These are phyloP conservation scores for Geotrichum fermentans DNA, from an alignment of 1,139 yeast genomes.

Conservation along the genomic window DNA sequence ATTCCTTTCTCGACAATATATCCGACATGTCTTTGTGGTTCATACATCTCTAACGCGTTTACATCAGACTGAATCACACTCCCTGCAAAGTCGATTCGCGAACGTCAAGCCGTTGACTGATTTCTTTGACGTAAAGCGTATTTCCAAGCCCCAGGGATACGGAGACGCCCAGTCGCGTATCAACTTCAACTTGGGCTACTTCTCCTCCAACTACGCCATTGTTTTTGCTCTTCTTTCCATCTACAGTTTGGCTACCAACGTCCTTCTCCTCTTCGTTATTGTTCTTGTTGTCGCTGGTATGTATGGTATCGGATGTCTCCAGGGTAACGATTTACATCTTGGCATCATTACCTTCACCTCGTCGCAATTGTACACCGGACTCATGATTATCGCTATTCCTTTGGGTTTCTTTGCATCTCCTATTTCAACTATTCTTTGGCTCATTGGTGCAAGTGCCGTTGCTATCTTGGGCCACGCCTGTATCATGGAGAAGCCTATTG, in stretches of 20 bases:
- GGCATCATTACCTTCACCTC: conserved; percentile 50
- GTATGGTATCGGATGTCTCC: conserved; percentile 68
- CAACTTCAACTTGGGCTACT: conserved; percentile 79
- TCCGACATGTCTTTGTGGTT: not conserved
- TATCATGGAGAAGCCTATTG: conserved; percentile 95
- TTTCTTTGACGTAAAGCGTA: conserved; percentile 83
- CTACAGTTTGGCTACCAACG: conserved; percentile 76
- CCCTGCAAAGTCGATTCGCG: conserved; percentile 60
- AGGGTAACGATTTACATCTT: conserved; percentile 72
- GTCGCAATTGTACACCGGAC: conserved; percentile 83
- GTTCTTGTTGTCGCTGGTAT: conserved; percentile 55
- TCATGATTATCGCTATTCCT: conserved; percentile 66
- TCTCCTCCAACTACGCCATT: conserved; percentile 78
- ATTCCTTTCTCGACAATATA: not conserved
- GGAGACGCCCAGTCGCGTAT: conserved; percentile 88
- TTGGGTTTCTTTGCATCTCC: conserved; percentile 92
- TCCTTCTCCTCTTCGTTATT: conserved; percentile 77
- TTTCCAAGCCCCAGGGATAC: conserved; percentile 85
- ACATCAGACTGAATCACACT: conserved; percentile 1
- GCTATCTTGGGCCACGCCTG: conserved; percentile 87
- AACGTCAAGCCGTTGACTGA: conserved; percentile 86
- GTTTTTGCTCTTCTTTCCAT: conserved; percentile 63
- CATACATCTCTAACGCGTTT: not conserved
- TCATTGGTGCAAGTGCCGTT: conserved; percentile 90
- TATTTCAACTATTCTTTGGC: conserved; percentile 89